phyloP scores from a whole-genome alignment of 805 yeast species.

The Candida montana region DNA sequence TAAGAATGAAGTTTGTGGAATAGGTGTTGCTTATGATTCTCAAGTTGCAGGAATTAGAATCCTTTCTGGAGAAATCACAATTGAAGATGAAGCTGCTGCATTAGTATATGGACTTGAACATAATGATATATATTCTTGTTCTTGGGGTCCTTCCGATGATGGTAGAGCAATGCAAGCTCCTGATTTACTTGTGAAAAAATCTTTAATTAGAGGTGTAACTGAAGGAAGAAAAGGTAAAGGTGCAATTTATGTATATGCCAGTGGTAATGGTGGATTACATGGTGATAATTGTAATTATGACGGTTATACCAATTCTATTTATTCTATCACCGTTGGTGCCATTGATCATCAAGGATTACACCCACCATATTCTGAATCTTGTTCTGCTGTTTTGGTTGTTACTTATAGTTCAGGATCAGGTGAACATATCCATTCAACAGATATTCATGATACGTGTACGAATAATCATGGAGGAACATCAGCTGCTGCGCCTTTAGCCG shows the following conservation, averaged over 20 bases:
- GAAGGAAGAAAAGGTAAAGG: conserved; percentile 83
- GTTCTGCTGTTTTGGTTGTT: conserved; percentile 91
- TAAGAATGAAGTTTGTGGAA: conserved; percentile 81
- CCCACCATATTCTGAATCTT: conserved; percentile 87
- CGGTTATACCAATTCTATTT: conserved; percentile 94
- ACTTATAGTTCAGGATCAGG: conserved; percentile 91
- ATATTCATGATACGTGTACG: conserved; percentile 64
- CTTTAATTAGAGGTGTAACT: conserved; percentile 77
- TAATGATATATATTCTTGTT: conserved; percentile 92
- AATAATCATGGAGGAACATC: conserved; percentile 91
- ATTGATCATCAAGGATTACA: conserved; percentile 82
- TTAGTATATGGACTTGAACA: conserved; percentile 72
- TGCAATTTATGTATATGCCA: conserved; percentile 87
- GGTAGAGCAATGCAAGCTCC: conserved; percentile 87
- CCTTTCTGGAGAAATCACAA: conserved; percentile 69
- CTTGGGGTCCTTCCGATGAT: conserved; percentile 98
- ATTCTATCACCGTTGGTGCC: conserved; percentile 92
- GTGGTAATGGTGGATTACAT: conserved; percentile 83
- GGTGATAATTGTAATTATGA: conserved; percentile 95
- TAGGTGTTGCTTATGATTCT: conserved; percentile 90
- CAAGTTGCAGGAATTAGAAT: conserved; percentile 88
- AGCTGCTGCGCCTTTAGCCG: conserved; percentile 98
- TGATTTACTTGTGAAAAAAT: conserved; percentile 67
- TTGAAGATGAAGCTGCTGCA: conserved; percentile 90
- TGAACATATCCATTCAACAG: conserved; percentile 86